Evolutionary conservation across 495 filamentous ascomycete genomes (phyloP), one percentile per base, ranked within the genome.

Genomic region (Mycothermus thermophilus): DNA sequence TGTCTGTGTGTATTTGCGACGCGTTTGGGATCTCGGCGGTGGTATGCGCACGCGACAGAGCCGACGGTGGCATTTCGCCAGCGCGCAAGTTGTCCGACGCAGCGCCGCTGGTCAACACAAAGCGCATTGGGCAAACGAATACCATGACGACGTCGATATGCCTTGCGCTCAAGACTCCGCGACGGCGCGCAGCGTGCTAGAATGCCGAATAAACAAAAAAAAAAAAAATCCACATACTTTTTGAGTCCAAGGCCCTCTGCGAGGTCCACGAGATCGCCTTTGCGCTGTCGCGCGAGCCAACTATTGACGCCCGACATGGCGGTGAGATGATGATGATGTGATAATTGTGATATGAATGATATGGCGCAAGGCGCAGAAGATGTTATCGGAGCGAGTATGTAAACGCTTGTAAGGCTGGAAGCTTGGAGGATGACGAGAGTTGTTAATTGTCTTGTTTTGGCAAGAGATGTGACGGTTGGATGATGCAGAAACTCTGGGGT

Each of bases 241-340:
- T 69, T 68, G 25, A 94, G 58, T 17, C 81, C 80, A 37, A 83
- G 75, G 22, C 71, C 58, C 28, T 80, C 65, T 31, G 82, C 82
- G 29, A 93, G 65, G 43, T 86, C 77, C 24, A 72, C 43, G 32
- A 97, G 72, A 41, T 88, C 83, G 38, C 63, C 63, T 63, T 95
- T 96, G 60, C 79, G 77, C 68, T 92, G 79, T 52, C 75, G 74
- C 44, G 77, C 72, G 47, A 95, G 69, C 77, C 79, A 96, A 45
- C 76, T 73, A 44, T 66, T 65, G 29, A 43, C 52, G 44, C 55
- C 51, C 40, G 59, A 61, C 59, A 64, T 64, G 34, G 17, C 53
- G 46, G 12, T 28, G 19, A 14, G 27, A 9, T 11, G 25, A 19
- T 27, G 32, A 19, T 28, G 20, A 5, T 22, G 10, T n/a, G 13